A percentile compares a stretch with the other conserved stretches of the same genome.
phyloP scores from a whole-genome alignment of 1,284 basidiomycete species.

The Microstroma glucosiphilum region DNA sequence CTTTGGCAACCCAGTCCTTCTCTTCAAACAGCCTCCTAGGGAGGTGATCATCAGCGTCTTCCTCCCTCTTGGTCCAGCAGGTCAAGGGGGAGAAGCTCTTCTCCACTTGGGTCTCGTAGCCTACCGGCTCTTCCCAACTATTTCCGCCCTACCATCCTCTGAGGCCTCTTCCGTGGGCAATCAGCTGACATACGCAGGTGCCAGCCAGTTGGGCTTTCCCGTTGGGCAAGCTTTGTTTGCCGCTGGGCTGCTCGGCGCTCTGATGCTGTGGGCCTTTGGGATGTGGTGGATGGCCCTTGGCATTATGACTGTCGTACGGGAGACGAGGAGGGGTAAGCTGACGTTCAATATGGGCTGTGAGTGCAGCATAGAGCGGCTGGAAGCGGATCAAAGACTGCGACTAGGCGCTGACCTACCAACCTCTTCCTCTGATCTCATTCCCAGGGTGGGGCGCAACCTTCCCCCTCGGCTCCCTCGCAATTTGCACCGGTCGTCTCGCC shows the following conservation, averaged over 20 bases:
- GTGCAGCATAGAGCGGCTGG: slow-evolving; percentile 21
- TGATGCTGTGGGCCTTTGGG: slow-evolving; percentile 35
- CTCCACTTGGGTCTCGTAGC: slow-evolving; percentile 31
- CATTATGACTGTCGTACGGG: slow-evolving; percentile 26
- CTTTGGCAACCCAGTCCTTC: slow-evolving; percentile 14
- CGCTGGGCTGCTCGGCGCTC: slow-evolving; percentile 31
- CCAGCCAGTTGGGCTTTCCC: slow-evolving; percentile 22
- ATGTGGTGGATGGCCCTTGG: slow-evolving; percentile 37
- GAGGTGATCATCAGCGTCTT: slow-evolving; percentile 38
- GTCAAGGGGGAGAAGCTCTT: slow-evolving; percentile 40
- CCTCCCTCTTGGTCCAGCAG: slow-evolving; percentile 36
- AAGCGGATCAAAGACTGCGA: not conserved
- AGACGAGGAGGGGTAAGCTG: slow-evolving; percentile 23
- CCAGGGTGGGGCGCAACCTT: slow-evolving; percentile 19
- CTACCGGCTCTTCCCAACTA: slow-evolving; percentile 28
- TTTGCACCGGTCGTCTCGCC: slow-evolving; percentile 29
- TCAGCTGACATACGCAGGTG: not conserved
- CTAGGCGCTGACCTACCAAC: not conserved
- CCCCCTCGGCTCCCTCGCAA: slow-evolving; percentile 31
- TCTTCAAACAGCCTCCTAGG: slow-evolving; percentile 36
- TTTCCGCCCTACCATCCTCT: slow-evolving; percentile 13
- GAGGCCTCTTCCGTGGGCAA: slow-evolving; percentile 9
- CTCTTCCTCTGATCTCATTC: not conserved
- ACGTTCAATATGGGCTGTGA: slow-evolving; percentile 42
- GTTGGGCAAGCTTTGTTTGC: slow-evolving; percentile 37